Evolutionary conservation across 306 rosid species (phyloP).

Genomic region (Vicia sativa): DNA sequence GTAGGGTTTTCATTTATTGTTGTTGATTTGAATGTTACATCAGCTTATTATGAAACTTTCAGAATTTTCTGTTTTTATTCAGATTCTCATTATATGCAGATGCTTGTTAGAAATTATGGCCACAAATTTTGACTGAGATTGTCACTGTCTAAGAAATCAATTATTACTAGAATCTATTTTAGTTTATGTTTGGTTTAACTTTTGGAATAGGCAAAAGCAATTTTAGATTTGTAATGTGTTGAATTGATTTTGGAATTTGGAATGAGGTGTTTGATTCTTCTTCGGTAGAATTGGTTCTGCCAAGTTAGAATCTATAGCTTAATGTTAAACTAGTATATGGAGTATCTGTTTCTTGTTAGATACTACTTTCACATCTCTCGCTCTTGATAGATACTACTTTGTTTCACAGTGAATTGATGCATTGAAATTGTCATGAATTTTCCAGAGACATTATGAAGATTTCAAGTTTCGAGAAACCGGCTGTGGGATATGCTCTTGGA

Average conservation of each 20-base stretch:
- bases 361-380: not conserved
- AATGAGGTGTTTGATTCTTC: too few species aligned
- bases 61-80: not conserved
- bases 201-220: too few species aligned
- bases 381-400: not conserved
- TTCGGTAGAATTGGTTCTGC: too few species aligned
- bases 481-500: slow-evolving; percentile 59
- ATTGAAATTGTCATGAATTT: slow-evolving; percentile 31
- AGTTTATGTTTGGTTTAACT: too few species aligned
- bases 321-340: too few species aligned
- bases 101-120: slow-evolving; percentile 4
- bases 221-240: too few species aligned
- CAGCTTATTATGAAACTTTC: not conserved
- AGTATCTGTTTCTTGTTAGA: not conserved
- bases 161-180: not conserved
- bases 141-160: not conserved
- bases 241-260: too few species aligned
- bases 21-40: slow-evolving; percentile 9
- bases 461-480: slow-evolving; percentile 55
- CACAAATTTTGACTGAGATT: not conserved
- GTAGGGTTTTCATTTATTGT: not conserved
- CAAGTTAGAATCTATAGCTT: too few species aligned
- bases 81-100: not conserved
- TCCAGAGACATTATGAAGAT: slow-evolving; percentile 73
- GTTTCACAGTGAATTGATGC: slow-evolving; percentile 29